A percentile compares a stretch with the other conserved stretches of the same genome.
These are phyloP conservation scores for Setaria viridis DNA, from an alignment of 202 grass and related monocot genomes.

Conservation along the genomic window DNA sequence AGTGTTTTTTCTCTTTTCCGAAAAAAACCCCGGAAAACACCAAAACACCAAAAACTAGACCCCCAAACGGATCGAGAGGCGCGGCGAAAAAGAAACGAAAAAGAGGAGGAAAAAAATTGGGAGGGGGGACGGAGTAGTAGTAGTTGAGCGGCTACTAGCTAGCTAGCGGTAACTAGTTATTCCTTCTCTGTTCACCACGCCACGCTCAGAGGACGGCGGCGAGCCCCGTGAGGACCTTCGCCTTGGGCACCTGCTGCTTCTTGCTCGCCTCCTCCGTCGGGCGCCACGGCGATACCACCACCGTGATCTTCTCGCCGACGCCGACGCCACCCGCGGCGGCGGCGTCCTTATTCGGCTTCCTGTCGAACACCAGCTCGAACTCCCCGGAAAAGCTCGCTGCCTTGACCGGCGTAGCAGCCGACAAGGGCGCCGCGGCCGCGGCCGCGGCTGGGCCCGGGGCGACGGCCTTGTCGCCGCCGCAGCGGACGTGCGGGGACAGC, in stretches of 20 bases:
- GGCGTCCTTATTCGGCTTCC: background rate
- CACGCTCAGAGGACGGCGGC: conserved; percentile 77
- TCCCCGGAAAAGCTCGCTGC: conserved; percentile 60
- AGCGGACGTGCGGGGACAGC: conserved; percentile 66
- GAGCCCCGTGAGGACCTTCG: conserved; percentile 80
- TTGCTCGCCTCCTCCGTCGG: conserved; percentile 56
- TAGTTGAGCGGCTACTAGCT: background rate
- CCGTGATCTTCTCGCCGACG: conserved; percentile 56
- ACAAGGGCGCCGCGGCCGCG: background rate
- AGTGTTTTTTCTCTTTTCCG: conserved; percentile 49
- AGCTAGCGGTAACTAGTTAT: conserved; percentile 8
- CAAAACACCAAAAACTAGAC: conserved; percentile 60
- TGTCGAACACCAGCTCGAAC: conserved; percentile 61
- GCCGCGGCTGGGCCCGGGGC: background rate
- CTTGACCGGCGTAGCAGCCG: conserved; percentile 28
- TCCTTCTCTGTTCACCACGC: conserved; percentile 41
- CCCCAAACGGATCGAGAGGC: conserved; percentile 53
- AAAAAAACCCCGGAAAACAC: conserved; percentile 57
- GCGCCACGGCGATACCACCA: conserved; percentile 73
- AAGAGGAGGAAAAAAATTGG: conserved; percentile 1
- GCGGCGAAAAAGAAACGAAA: conserved; percentile 42
- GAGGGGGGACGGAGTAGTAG: background rate
- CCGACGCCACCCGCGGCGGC: background rate
- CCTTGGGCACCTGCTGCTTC: conserved; percentile 40
- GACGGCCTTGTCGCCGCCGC: conserved; percentile 33